Base-by-base conservation (phyloP, 2,329 filamentous ascomycete species). In the Pseudogymnoascus sp. region DNA sequence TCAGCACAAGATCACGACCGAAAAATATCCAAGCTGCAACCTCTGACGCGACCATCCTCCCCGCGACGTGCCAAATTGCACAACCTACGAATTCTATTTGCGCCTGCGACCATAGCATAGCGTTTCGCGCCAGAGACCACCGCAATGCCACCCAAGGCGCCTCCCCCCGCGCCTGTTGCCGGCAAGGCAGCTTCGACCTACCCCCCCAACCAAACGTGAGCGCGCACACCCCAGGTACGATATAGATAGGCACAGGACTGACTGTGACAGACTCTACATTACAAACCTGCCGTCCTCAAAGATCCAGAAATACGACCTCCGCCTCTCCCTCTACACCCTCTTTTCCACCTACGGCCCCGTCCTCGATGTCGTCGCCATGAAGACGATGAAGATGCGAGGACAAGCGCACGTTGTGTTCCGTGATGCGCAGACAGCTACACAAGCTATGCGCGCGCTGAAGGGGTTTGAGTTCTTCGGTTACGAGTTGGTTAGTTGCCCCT, bases 311-410 rank as follows among this genome's bases (percentile, higher is more conserved):
- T 80, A 84, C 64, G 92, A 97, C 73, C 78, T 99, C 42, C 87
- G 92, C 70, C 88, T 90, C 52, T 88, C 88, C 4, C 82, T 99
- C 31, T 99, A 99, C 77, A 89, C 92, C 74, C 83, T 97, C 10
- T 97, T 97, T 74, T 91, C 92, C 9, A 96, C 92, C 12, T 96
- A 96, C 73, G 94, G 94, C 40, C 86, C 91, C 0, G 89, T 99
- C 13, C 84, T 99, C 63, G 94, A 99, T 73, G 85, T 99, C 18
- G 89, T 97, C 58, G 90, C 90, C 31, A 80, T 97, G 69, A 95
- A 92, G 78, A 96, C 90, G 1, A 81, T 82, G 74, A 91, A 91
- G 77, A 97, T 97, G 92, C 88, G 94, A 59, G 94, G 94, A 2
- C 94, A 99, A 76, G 94, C 94, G 65, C 94, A 97, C 71, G 80